phyloP scores from a whole-genome alignment of 768 basidiomycete species.

The Suillus paluster region DNA sequence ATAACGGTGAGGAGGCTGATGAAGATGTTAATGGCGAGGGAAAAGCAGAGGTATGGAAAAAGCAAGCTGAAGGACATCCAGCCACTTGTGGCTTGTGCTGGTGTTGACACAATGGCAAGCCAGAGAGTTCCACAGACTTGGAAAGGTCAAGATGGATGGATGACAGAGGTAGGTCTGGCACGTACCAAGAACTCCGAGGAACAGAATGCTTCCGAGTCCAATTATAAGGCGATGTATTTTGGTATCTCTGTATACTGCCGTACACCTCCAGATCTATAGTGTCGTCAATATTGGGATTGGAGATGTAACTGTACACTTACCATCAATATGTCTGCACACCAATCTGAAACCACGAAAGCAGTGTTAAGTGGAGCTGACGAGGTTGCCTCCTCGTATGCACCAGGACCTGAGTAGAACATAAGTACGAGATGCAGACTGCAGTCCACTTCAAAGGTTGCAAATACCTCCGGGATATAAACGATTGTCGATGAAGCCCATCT shows the following conservation, averaged over 20 bases:
- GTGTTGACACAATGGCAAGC: slow-evolving; percentile 31
- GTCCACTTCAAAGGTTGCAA: background rate
- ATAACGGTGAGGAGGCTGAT: slow-evolving; percentile 35
- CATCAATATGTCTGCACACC: slow-evolving; percentile 36
- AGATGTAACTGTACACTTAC: slow-evolving; percentile 15
- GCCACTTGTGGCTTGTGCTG: slow-evolving; percentile 17
- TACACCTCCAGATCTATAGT: slow-evolving; percentile 35
- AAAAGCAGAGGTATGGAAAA: slow-evolving; percentile 37
- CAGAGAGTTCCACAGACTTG: slow-evolving; percentile 35
- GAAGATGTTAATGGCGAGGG: slow-evolving; percentile 36
- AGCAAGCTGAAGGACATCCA: slow-evolving; percentile 39
- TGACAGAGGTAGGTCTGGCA: background rate
- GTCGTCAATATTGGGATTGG: background rate
- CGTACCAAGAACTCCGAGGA: slow-evolving; percentile 31
- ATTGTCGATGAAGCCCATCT: slow-evolving; percentile 34
- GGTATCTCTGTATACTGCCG: slow-evolving; percentile 36
- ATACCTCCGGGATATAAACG: slow-evolving; percentile 37
- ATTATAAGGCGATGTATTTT: slow-evolving; percentile 21
- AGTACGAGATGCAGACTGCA: background rate
- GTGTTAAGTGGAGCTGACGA: slow-evolving; percentile 30
- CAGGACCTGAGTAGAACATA: slow-evolving; percentile 23
- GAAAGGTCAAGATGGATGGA: background rate
- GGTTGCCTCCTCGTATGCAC: slow-evolving; percentile 25
- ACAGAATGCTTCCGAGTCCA: slow-evolving; percentile 21
- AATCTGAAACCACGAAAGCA: slow-evolving; percentile 35